Evolutionary conservation across 805 yeast genomes (phyloP), one percentile per base, ranked within the genome.

Genomic region (Candida ficus): DNA sequence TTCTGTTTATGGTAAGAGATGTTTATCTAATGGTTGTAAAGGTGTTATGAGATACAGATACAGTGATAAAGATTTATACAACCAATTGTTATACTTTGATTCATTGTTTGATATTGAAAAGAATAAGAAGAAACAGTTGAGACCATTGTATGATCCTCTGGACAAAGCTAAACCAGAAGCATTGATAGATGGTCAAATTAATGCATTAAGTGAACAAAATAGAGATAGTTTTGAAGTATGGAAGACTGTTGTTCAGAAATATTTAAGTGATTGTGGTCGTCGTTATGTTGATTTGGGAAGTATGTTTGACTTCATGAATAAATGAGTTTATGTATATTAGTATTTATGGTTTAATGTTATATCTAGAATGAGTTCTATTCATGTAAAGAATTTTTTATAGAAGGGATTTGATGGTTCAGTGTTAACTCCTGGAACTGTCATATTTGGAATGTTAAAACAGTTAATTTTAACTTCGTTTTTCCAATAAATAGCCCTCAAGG

Each of bases 1-100:
- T 19, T 78, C 90, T 17, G 96, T 90, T 4, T 88, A 86, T 55
- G 98, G 98, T 39, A 78, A 81, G 50, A 73, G 91, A 49, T 89
- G 98, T 60, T 70, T 88, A 44, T 31, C 61, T 61, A 43, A 73
- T 71, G 53, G 67, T 29, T 74, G 79, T 44, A 83, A 85, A 53
- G 97, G 98, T 29, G 76, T 83, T 10, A 83, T 89, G 88, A 68
- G 76, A 44, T 84, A 79, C 61, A 73, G 71, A 43, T 93, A 85
- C 58, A 69, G 79, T 20, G 96, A 87, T 59, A 83, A 82, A 56
- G 82, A 78, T 38, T 68, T 93, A 29, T 91, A 90, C 68, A 86
- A 86, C 54, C 98, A 93, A 63, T 66, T 93, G 49, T 68, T 85
- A 33, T 91, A 87, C 56, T 76, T 85, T 50, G 79, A 77, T 46